phyloP scores from a whole-genome alignment of 108 stramenopile species.

The Cyclostephanos invisitatus region DNA sequence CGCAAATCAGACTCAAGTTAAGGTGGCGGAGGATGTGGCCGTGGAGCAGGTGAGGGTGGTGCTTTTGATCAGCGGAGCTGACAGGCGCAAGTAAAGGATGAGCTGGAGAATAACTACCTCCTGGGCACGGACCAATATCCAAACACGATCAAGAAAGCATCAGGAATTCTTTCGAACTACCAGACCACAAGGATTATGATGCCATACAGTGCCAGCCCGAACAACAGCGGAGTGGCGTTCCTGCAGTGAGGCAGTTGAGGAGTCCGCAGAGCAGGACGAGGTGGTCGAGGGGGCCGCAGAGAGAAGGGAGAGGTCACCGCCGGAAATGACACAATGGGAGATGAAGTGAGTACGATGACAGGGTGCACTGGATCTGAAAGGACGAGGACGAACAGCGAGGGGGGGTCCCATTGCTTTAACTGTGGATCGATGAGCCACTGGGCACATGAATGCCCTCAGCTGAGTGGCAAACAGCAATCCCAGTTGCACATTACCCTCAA shows the following conservation, averaged over 20 bases:
- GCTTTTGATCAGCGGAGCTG: too few species aligned
- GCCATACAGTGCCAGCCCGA: not conserved
- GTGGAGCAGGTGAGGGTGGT: too few species aligned
- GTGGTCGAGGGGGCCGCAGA: not conserved
- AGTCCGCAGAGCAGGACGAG: not conserved
- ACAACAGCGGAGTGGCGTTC: conserved; percentile 18
- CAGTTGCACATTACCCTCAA: not conserved
- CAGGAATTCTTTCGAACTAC: conserved; percentile 1
- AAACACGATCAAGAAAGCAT: not conserved
- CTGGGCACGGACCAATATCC: conserved; percentile 21
- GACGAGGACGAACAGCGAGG: too few species aligned
- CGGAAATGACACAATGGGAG: too few species aligned
- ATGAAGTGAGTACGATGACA: too few species aligned
- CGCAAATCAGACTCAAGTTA: not conserved
- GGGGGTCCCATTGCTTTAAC: too few species aligned
- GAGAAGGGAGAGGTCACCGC: not conserved
- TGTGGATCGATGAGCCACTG: not conserved
- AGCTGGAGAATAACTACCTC: conserved; percentile 8
- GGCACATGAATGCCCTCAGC: not conserved
- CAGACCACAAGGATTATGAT: not conserved
- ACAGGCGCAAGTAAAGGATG: conserved; percentile 1
- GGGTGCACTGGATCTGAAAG: too few species aligned
- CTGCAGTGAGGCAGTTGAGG: conserved; percentile 7
- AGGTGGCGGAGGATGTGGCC: not conserved
- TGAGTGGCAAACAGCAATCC: too few species aligned